These are phyloP conservation scores for Penicillium vulpinum DNA, from an alignment of 2,329 filamentous ascomycete species.

Conservation along the genomic window DNA sequence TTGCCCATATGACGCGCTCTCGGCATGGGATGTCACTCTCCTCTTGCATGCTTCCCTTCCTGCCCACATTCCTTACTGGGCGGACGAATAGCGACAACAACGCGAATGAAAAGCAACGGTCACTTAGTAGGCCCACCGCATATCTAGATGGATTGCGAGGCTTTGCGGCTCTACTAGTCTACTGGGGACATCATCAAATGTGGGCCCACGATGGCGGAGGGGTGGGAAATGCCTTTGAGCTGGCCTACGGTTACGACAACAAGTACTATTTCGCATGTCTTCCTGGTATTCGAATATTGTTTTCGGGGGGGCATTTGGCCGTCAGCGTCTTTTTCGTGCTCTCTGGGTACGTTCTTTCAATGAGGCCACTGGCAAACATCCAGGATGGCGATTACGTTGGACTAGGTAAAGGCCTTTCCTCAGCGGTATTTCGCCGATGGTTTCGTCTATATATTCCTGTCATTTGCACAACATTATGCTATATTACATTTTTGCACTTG, in stretches of 20 bases:
- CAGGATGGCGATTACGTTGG: constrained; percentile 42
- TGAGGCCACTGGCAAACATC: constrained; percentile 48
- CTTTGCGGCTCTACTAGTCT: constrained; percentile 67
- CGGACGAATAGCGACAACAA: not conserved
- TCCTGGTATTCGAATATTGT: constrained; percentile 60
- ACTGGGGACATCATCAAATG: constrained; percentile 61
- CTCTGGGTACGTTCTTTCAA: constrained; percentile 54
- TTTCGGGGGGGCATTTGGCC: constrained; percentile 62
- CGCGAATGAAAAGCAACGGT: not conserved
- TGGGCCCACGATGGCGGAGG: constrained; percentile 54
- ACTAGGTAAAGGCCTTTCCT: constrained; percentile 48
- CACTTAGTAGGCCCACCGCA: constrained; percentile 50
- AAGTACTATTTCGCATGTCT: constrained; percentile 54
- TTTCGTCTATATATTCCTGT: constrained; percentile 54
- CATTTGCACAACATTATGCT: constrained; percentile 56
- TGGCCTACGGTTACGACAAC: constrained; percentile 48
- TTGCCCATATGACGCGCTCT: not conserved
- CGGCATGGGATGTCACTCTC: not conserved
- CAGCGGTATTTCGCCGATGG: constrained; percentile 54
- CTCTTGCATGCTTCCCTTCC: not conserved
- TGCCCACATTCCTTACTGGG: not conserved
- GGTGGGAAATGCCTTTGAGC: constrained; percentile 50
- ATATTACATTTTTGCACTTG: constrained; percentile 55
- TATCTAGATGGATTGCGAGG: constrained; percentile 67
- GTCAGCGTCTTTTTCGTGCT: constrained; percentile 56